These are phyloP conservation scores for Penicillium sp. DNA, from an alignment of 2,329 filamentous ascomycete species.

Conservation along the genomic window DNA sequence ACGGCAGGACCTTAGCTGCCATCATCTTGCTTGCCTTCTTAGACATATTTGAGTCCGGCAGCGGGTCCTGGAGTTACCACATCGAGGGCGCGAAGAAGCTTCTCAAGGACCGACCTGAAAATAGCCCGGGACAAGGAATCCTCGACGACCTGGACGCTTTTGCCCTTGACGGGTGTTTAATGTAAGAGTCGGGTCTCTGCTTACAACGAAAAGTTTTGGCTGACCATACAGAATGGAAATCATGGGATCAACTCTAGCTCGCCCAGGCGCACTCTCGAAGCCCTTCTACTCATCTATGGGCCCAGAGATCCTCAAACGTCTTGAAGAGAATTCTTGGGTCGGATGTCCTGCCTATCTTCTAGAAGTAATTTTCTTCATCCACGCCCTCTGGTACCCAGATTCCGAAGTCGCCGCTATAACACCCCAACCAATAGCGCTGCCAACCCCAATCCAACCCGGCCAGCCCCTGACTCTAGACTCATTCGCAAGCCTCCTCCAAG, in stretches of 20 bases:
- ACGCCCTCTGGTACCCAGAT: slow-evolving; percentile 37
- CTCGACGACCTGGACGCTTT: slow-evolving; percentile 38
- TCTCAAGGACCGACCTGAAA: slow-evolving; percentile 37
- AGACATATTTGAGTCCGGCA: slow-evolving; percentile 52
- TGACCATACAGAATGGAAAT: slow-evolving; percentile 35
- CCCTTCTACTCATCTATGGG: slow-evolving; percentile 41
- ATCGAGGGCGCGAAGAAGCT: slow-evolving; percentile 52
- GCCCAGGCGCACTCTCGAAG: slow-evolving; percentile 39
- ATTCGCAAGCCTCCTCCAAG: slow-evolving; percentile 33
- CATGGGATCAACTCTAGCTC: slow-evolving; percentile 43
- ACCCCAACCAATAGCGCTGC: slow-evolving; percentile 29
- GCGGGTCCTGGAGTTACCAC: slow-evolving; percentile 52
- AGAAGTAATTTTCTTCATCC: slow-evolving; percentile 42
- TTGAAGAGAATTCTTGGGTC: slow-evolving; percentile 42
- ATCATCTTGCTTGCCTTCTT: slow-evolving; percentile 52
- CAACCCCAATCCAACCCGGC: slow-evolving; percentile 26
- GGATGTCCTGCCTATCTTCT: slow-evolving; percentile 43
- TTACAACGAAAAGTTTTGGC: slow-evolving; percentile 1
- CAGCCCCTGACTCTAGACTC: slow-evolving; percentile 31
- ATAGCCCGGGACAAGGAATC: slow-evolving; percentile 21
- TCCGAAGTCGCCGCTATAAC: slow-evolving; percentile 21
- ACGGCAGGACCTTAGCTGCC: slow-evolving; percentile 45
- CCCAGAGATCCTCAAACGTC: slow-evolving; percentile 37
- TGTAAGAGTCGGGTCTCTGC: slow-evolving; percentile 25
- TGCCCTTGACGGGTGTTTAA: slow-evolving; percentile 38